These are phyloP conservation scores for Alternaria brassicae DNA, from an alignment of 2,329 filamentous ascomycete species.

Conservation along the genomic window DNA sequence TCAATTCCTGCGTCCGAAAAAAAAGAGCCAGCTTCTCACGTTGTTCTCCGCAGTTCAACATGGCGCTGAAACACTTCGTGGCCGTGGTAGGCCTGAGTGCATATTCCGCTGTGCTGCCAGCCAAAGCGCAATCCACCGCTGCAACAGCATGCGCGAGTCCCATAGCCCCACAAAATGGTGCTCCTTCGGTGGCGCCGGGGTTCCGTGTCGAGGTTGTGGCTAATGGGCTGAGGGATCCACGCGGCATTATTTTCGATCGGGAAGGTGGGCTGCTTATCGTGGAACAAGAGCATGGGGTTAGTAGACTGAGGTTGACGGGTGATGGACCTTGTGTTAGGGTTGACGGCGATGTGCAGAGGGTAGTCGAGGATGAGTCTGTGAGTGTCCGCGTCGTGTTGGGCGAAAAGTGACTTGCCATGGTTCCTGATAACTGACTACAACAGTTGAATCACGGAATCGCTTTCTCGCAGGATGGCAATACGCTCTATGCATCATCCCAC, in stretches of 20 bases:
- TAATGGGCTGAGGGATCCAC: constrained; percentile 53
- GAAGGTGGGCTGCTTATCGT: constrained; percentile 59
- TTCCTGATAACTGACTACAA: constrained; percentile 6
- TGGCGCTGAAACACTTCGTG: constrained; percentile 37
- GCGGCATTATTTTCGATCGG: constrained; percentile 58
- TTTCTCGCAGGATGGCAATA: constrained; percentile 57
- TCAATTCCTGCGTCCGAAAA: background rate
- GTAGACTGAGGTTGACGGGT: constrained; percentile 46
- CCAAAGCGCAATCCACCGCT: constrained; percentile 33
- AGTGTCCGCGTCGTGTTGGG: constrained; percentile 23
- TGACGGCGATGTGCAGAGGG: constrained; percentile 28
- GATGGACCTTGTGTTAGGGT: constrained; percentile 41
- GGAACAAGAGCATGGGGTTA: constrained; percentile 52
- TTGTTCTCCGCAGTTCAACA: constrained; percentile 20
- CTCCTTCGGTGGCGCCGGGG: constrained; percentile 53
- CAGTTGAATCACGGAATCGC: constrained; percentile 62
- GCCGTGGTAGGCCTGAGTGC: constrained; percentile 22
- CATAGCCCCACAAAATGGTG: constrained; percentile 47
- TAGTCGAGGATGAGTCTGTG: constrained; percentile 40
- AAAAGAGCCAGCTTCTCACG: constrained; percentile 15
- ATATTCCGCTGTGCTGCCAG: constrained; percentile 29
- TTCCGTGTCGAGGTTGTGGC: constrained; percentile 57
- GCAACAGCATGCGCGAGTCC: constrained; percentile 46
- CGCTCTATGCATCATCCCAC: constrained; percentile 63
- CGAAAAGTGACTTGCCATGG: background rate